Base-by-base conservation (phyloP, 1,284 basidiomycete species). In the Malassezia arunalokei region DNA sequence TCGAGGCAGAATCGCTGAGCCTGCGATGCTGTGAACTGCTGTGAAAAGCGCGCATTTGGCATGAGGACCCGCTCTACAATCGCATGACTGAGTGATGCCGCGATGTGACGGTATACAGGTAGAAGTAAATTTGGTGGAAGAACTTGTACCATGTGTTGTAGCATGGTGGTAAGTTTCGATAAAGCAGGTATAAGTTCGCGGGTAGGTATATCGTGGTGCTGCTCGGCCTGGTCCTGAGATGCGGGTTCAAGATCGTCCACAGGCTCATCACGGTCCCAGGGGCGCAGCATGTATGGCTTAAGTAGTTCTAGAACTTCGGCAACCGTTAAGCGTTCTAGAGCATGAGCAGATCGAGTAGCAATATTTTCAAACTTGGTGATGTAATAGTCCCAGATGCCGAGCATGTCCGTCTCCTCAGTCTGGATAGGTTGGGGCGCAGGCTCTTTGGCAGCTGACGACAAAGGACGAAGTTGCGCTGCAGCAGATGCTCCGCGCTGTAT, bases 11-110 rank as follows among this genome's bases (percentile, higher is more conserved):
- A 68, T 0, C 60, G 51, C 3, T 40, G 14, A 12, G 38, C 49
- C 30, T 51, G 44, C 2, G 28, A 29, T 24, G 40, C 28, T 7
- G 43, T 45, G 35, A 51, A 54, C 15, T 49, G 42, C 6, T 43
- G 48, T 5, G 51, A 28, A 30, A 50, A 29, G 24, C 53, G 53
- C n/a, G 47, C 49, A 47, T 50, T 64, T 0, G 63, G 45, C 54
- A 70, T 65, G 28, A 72, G 46, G 2, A 72, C 59, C 2, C 64
- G 49, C n/a, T 69, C 65, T 2, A 72, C 62, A 5, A 72, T 40
- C 2, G 54, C 54, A 1, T 40, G 38, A 5, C 54, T 39, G 5
- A 71, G 46, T 0, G 49, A 29, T 0, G 31, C 3, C 0, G 65
- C 51, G 12, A 71, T 49, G 14, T 54, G 51, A 0, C 69, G 54